Evolutionary conservation across 2,329 filamentous ascomycete genomes (phyloP).

Genomic region (Fusarium sarcochroum): DNA sequence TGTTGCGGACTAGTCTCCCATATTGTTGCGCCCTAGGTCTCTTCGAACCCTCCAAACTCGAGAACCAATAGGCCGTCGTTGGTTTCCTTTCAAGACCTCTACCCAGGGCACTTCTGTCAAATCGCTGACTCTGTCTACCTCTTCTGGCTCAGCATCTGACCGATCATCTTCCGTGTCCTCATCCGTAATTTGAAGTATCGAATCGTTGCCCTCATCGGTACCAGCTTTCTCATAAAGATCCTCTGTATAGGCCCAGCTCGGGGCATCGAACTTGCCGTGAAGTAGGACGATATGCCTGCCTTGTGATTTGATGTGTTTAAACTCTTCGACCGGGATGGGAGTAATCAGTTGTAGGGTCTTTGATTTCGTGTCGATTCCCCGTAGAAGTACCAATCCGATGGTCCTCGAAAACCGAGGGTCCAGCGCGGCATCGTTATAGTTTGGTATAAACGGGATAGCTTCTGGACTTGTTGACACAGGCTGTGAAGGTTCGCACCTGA

Average conservation of each 20-base stretch:
- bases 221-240: constrained; percentile 63
- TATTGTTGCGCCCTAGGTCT: constrained; percentile 65
- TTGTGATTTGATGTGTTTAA: constrained; percentile 57
- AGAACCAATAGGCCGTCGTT: constrained; percentile 70
- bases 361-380: constrained; percentile 72
- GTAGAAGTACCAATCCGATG: constrained; percentile 77
- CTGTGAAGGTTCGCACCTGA: neutral
- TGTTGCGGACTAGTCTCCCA: constrained; percentile 43
- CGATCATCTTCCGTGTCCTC: constrained; percentile 55
- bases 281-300: constrained; percentile 72
- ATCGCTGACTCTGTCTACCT: constrained; percentile 36
- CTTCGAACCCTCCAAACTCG: constrained; percentile 75
- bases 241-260: constrained; percentile 79
- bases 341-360: constrained; percentile 75
- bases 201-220: constrained; percentile 49
- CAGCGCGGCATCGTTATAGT: constrained; percentile 66
- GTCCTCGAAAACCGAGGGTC: constrained; percentile 71
- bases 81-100: constrained; percentile 67
- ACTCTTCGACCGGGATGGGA: constrained; percentile 62
- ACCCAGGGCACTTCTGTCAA: constrained; percentile 68
- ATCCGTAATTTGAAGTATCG: constrained; percentile 51
- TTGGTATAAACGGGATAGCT: constrained; percentile 73
- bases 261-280: constrained; percentile 76
- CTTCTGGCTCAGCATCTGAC: constrained; percentile 50
- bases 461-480: constrained; percentile 56